Base-by-base conservation (phyloP, 2,329 filamentous ascomycete genomes). In the Nigrospora sphaerica region DNA sequence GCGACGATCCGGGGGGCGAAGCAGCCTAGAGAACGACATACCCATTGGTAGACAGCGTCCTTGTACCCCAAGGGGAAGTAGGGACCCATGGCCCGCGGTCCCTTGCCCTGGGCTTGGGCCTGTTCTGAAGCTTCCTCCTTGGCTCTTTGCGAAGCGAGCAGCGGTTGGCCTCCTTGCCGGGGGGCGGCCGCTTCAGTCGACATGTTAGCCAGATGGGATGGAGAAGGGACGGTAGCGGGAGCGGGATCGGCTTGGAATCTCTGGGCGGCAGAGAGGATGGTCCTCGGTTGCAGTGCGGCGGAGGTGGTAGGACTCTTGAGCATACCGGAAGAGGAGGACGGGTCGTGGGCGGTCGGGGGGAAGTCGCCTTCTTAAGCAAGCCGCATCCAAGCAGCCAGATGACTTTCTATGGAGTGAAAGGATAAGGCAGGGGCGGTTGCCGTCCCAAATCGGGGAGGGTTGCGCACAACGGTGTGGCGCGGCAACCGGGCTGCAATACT, bases 1-100 rank as follows among this genome's bases (percentile, higher is more conserved):
- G 34, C 17, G 34, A n/a, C 34, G 5, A 7, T 6, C 17, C 34
- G 17, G 34, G 17, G 14, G 11, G 36, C 17, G 17, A 17, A 33
- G 3, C 12, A 38, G 28, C 23, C 32, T 3, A 31, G 12, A 23
- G 41, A 23, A 32, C 44, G 44, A 74, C 83, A 52, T 68, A 88
- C 86, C 89, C 93, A 97, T 75, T 97, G 92, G 55, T 79, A 85
- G 52, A 89, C 88, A 14, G 88, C 92, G 48, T 95, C 90, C 60
- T 91, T 93, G 70, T 95, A 95, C 42, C 90, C 85, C 18, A 97
- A 70, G 2, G 93, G 91, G 55, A 98, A 97, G 65, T 78, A 83
- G 2, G 60, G 39, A 19, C n/a, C 59, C 34, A 65, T 61, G 62
- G 60, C 45, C 57, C 62, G 45, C 62, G 54, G 49, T 61, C 59